Percentiles rank a stretch among this genome's conserved stretches.
phyloP scores from a whole-genome alignment of 805 yeast species.

The Starmerella khaoyaiensis region DNA sequence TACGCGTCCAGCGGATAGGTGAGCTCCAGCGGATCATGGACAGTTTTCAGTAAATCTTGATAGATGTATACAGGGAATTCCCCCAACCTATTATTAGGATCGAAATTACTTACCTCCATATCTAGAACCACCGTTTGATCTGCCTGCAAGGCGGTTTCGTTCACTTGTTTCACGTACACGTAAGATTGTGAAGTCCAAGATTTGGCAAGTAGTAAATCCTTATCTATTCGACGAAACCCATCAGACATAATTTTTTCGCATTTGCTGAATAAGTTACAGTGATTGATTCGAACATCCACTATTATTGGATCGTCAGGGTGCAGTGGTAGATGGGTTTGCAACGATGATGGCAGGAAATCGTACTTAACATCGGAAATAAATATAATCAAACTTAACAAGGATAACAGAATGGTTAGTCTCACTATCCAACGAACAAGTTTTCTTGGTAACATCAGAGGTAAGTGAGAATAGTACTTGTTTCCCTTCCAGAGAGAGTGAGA shows the following conservation, averaged over 20 bases:
- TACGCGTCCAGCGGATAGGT: slow-evolving; percentile 15
- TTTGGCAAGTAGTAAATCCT: slow-evolving; percentile 36
- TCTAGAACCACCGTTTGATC: slow-evolving; percentile 24
- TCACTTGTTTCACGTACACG: slow-evolving; percentile 27
- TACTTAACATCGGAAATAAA: slow-evolving; percentile 32
- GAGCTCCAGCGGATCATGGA: slow-evolving; percentile 8
- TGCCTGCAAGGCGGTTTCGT: slow-evolving; percentile 26
- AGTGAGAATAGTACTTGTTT: too few species aligned
- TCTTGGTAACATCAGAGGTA: slow-evolving; percentile 3
- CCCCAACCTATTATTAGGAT: neutral
- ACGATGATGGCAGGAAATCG: slow-evolving; percentile 29
- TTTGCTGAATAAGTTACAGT: slow-evolving; percentile 23
- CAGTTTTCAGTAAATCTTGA: slow-evolving; percentile 7
- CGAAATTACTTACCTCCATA: slow-evolving; percentile 5
- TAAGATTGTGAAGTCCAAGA: slow-evolving; percentile 35
- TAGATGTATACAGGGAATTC: slow-evolving; percentile 18
- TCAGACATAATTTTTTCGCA: slow-evolving; percentile 7
- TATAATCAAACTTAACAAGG: slow-evolving; percentile 22
- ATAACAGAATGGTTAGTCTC: slow-evolving; percentile 11
- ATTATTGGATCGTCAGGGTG: slow-evolving; percentile 34
- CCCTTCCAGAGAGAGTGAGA: too few species aligned
- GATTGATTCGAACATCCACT: slow-evolving; percentile 33
- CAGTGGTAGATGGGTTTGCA: slow-evolving; percentile 29
- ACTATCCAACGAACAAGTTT: slow-evolving; percentile 10
- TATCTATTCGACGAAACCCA: slow-evolving; percentile 27